Base-by-base conservation (phyloP, 2,329 filamentous ascomycete genomes). In the Neophaeococcomyces aloes region DNA sequence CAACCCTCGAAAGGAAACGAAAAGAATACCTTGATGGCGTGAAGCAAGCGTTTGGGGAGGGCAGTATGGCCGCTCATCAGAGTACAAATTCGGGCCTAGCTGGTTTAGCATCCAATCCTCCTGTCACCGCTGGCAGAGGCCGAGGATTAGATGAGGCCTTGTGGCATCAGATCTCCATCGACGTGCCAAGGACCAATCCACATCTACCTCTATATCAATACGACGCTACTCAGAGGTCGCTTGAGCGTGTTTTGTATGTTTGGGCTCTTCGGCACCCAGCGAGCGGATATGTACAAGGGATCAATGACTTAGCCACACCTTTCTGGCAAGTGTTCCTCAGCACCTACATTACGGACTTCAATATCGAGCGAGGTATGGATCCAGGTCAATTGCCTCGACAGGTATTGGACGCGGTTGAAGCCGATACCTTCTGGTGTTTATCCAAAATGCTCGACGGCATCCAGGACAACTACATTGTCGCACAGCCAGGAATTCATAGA, bases 101-200 rank as follows among this genome's bases (percentile, higher is more conserved):
- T 55, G 39, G 59, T 55, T 38, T 59, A 29, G 58, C 64, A 13
- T 61, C 65, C n/a, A 69, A 66, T 11, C 57, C 45, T 34, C 62
- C 68, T 1, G 58, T 60, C 25, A 64, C 68, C 6, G 59, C 50
- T 25, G 74, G 78, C 33, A 70, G 74, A 49, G 78, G 79, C 2
- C 76, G 85, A 43, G 89, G 88, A 2, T 67, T 98, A 14, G 93
- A 98, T 56, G 91, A 98, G 67, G 83, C 86, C n/a, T 80, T 98
- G 47, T 98, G 91, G 91, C 91, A 98, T 67, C 91, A 98, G 60
- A 96, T 98, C 65, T 95, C 87, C 64, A 98, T 98, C 58, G 91
- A 98, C 59, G 86, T 96, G 17, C 91, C 91, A 2, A 79, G 91
- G 39, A 98, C 91, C 3, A 96, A 94, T 59, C 91, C 91, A 8